A percentile compares a stretch with the other conserved stretches of the same genome.
These are phyloP conservation scores for Phytophthora capsici DNA, from an alignment of 352 stramenopile species.

Conservation along the genomic window DNA sequence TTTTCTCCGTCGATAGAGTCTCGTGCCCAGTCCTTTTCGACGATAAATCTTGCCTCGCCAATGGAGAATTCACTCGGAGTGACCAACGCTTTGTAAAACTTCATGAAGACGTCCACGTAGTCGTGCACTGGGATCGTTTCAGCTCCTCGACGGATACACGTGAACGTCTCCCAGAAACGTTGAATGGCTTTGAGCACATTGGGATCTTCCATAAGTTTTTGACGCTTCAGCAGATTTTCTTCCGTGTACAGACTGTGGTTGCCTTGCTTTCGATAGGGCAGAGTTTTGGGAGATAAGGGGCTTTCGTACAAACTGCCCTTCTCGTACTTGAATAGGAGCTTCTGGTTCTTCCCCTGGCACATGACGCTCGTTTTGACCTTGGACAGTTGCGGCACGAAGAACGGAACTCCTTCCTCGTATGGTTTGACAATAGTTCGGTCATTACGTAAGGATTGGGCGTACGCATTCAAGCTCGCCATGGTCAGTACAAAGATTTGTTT, in stretches of 20 bases:
- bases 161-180: constrained; percentile 82
- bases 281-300: constrained; percentile 22
- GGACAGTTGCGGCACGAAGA: constrained; percentile 67
- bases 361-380: constrained; percentile 76
- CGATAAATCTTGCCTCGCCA: constrained; percentile 68
- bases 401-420: constrained; percentile 52
- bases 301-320: background rate
- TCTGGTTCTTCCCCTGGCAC: constrained; percentile 54
- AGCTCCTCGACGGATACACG: constrained; percentile 52
- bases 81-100: constrained; percentile 85
- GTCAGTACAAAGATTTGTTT: background rate
- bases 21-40: constrained; percentile 77
- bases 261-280: constrained; percentile 79
- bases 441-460: constrained; percentile 46
- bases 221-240: constrained; percentile 66
- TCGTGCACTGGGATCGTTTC: constrained; percentile 55
- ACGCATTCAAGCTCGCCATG: constrained; percentile 52
- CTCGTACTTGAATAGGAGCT: constrained; percentile 65
- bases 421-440: constrained; percentile 33
- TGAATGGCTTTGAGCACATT: constrained; percentile 55
- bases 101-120: constrained; percentile 84
- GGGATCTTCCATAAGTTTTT: constrained; percentile 57
- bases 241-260: constrained; percentile 72
- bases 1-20: constrained; percentile 53
- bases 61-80: constrained; percentile 76